Percentiles rank a stretch among this genome's conserved stretches.
phyloP scores from a whole-genome alignment of 768 basidiomycete species.

The Ramaria sp. region DNA sequence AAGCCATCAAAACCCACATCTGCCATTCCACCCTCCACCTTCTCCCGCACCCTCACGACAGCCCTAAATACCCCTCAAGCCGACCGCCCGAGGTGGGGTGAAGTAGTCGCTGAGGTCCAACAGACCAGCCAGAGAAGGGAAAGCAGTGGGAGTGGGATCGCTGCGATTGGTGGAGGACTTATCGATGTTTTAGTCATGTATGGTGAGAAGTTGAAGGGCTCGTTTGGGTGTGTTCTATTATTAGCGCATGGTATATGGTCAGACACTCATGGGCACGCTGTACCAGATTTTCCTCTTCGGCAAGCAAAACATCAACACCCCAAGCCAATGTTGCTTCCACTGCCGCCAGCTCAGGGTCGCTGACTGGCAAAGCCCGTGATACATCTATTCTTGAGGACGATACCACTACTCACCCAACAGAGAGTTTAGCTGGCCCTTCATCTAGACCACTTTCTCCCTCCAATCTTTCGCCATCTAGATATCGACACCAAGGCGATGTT shows the following conservation, averaged over 20 bases:
- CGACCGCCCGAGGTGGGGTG: conserved; percentile 10
- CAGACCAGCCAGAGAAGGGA: conserved; percentile 17
- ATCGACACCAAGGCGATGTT: conserved; percentile 11
- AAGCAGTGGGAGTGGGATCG: conserved; percentile 20
- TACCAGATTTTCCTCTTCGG: background rate
- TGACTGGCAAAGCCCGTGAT: background rate
- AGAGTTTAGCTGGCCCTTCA: background rate
- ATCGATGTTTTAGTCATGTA: conserved; percentile 41
- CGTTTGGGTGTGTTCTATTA: conserved; percentile 32
- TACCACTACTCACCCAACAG: background rate
- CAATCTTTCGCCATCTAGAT: background rate
- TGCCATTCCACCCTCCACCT: conserved; percentile 13
- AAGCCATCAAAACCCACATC: background rate
- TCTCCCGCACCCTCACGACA: conserved; percentile 15
- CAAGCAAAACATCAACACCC: background rate
- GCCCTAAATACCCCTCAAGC: background rate
- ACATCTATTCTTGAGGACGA: background rate
- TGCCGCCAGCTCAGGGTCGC: background rate
- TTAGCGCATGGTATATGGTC: conserved; percentile 1
- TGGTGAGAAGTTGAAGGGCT: conserved; percentile 33
- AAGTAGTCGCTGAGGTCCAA: conserved; percentile 18
- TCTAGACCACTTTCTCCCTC: background rate
- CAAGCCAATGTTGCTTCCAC: background rate
- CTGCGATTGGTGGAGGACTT: conserved; percentile 13
- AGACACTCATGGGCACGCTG: background rate